Base-by-base conservation (phyloP, 108 stramenopile genomes). In the Skeletonema marinoi region DNA sequence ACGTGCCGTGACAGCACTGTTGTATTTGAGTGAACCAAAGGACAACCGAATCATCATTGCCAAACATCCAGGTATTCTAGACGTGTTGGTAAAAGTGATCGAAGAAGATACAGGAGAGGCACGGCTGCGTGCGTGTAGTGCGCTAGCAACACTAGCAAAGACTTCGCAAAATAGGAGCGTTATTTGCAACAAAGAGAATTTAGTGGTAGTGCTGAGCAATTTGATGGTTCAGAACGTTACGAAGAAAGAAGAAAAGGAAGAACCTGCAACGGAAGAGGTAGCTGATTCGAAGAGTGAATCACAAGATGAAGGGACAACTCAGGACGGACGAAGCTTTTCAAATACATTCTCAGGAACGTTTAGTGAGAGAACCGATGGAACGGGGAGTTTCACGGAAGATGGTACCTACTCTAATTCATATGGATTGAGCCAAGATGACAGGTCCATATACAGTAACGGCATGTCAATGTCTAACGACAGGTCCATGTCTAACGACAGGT, bases 141-240 rank as follows among this genome's bases (percentile, higher is more conserved):
- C 82, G 1, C 59, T 93, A 7, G 94, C 91, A 48, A 80, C 86
- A 32, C 44, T 92, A 31, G 92, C 91, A 4, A 95, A 95, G 67
- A 85, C 92, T 14, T 65, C 78, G 11, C 62, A 66, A 32, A 89
- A 90, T 65, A 58, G 94, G 67, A 89, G 88, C 50, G 60, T 67
- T 33, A 82, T 95, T 61, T 86, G 82, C 35, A 50, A 73, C 1
- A 70, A 56, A 12, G 64, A 79, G 25, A 75, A 75, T 6, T 56
- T 95, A 59, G 33, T 86, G 4, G 64, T 76, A 35, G 77, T 78
- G 21, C 32, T 94, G 63, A 73, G 74, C 51, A 78, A 76, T 21
- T 66, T 81, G 61, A 78, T 71, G 88, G 68, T 59, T 31, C 31
- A 38, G 58, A 61, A 71, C 17, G 68, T 54, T 32, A 42, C 33